These are phyloP conservation scores for Chytriomyces confervae DNA, from an alignment of 192 early-diverging fungal genomes.

Conservation along the genomic window DNA sequence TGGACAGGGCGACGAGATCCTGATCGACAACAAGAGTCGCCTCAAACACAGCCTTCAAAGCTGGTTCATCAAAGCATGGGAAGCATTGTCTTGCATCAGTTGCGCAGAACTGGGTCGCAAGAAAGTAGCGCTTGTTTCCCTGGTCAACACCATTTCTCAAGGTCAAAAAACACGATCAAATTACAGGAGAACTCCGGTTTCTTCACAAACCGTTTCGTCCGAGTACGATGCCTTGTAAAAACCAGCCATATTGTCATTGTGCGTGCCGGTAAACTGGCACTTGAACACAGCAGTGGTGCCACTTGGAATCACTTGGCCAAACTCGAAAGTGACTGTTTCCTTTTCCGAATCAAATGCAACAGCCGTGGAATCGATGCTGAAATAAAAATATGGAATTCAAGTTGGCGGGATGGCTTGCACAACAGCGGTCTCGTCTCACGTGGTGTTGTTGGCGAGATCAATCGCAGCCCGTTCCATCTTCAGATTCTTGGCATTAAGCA, in stretches of 20 bases:
- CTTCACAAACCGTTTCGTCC: slow-evolving; percentile 32
- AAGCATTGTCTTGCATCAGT: slow-evolving; percentile 87
- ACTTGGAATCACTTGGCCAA: slow-evolving; percentile 45
- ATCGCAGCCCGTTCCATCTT: neutral
- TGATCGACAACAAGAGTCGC: slow-evolving; percentile 80
- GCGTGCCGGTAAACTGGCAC: slow-evolving; percentile 55
- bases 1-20: slow-evolving; percentile 84
- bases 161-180: slow-evolving; percentile 25
- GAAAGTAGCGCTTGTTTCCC: slow-evolving; percentile 63
- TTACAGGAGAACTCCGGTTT: slow-evolving; percentile 45
- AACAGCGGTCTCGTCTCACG: neutral
- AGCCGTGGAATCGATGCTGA: slow-evolving; percentile 47
- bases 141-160: neutral
- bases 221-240: slow-evolving; percentile 79
- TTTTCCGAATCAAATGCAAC: slow-evolving; percentile 47
- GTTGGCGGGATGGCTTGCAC: neutral
- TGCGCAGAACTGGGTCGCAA: slow-evolving; percentile 93
- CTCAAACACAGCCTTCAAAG: slow-evolving; percentile 94
- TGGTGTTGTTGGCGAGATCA: too few relatives aligned
- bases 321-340: slow-evolving; percentile 56
- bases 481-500: slow-evolving; percentile 19
- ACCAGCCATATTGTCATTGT: slow-evolving; percentile 43
- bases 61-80: slow-evolving; percentile 97
- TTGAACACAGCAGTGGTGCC: slow-evolving; percentile 49
- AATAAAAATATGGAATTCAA: neutral